These are phyloP conservation scores for Penicillium simplicissimum DNA, from an alignment of 495 filamentous ascomycete species.

Conservation along the genomic window DNA sequence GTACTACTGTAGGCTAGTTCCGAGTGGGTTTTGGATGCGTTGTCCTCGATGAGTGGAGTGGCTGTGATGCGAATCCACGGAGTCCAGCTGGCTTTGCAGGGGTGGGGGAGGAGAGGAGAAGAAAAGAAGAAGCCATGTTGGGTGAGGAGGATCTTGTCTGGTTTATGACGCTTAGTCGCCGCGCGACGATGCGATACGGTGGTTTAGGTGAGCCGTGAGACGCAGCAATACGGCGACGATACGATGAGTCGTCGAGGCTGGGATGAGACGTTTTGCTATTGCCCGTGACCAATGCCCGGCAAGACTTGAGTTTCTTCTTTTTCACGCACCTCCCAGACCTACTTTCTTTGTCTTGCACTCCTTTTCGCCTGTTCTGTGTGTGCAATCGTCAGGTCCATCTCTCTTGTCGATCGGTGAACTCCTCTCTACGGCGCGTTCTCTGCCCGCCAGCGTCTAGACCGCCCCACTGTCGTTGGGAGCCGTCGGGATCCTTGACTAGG, in stretches of 20 bases:
- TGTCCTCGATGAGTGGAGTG: not conserved
- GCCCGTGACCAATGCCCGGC: too few species aligned
- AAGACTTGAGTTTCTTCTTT: too few species aligned
- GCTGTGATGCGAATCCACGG: constrained; percentile 5
- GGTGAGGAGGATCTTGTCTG: not conserved
- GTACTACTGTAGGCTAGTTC: not conserved
- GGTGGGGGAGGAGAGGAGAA: constrained; percentile 5
- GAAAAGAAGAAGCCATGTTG: not conserved
- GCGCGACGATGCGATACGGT: not conserved
- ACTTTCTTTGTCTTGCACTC: not conserved
- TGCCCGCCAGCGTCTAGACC: constrained; percentile 14
- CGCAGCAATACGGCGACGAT: too few species aligned
- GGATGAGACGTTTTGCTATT: too few species aligned
- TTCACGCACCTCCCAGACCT: too few species aligned
- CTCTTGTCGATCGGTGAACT: not conserved
- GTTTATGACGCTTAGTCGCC: not conserved
- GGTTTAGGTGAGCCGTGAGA: too few species aligned
- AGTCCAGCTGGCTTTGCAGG: constrained; percentile 13
- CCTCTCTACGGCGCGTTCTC: constrained; percentile 6
- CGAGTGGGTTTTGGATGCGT: not conserved
- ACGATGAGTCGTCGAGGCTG: too few species aligned
- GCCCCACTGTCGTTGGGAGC: constrained; percentile 9
- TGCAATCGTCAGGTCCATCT: not conserved
- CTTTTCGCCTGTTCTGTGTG: not conserved
- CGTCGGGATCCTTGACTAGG: constrained; percentile 4